These are phyloP conservation scores for Magnaporthales sp. DNA, from an alignment of 2,329 filamentous ascomycete species.

Conservation along the genomic window DNA sequence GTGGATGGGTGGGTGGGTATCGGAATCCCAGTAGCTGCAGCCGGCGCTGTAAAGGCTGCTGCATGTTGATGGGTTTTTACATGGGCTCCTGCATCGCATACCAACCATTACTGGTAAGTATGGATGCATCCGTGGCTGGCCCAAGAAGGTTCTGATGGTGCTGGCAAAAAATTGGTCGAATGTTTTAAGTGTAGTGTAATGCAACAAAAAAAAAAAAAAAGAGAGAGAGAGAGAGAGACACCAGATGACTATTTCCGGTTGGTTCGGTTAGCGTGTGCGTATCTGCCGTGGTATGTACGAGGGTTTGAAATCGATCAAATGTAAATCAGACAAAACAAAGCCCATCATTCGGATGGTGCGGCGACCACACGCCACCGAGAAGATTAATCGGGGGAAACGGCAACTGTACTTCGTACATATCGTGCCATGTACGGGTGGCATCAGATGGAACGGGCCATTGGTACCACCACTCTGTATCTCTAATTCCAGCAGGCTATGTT, in stretches of 20 bases:
- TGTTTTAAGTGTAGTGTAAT: neutral
- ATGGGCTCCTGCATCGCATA: slow-evolving; percentile 3
- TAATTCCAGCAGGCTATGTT: neutral
- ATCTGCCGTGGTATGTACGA: neutral
- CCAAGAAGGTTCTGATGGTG: neutral
- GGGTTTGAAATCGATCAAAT: neutral
- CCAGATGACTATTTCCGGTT: neutral
- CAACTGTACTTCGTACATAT: neutral
- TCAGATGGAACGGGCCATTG: neutral
- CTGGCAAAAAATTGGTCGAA: neutral
- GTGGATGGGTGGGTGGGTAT: neutral
- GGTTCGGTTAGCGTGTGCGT: neutral
- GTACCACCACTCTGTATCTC: neutral
- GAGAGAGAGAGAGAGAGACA: neutral
- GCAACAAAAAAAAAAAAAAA: neutral
- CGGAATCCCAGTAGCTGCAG: neutral
- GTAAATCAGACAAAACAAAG: neutral
- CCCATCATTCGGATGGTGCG: neutral
- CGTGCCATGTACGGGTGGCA: neutral
- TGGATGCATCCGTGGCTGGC: neutral
- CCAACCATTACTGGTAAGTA: neutral
- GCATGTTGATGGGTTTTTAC: neutral
- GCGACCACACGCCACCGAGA: neutral
- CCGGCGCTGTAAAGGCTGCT: neutral
- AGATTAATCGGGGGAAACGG: neutral